phyloP scores from a whole-genome alignment of 345 rosid species.

The Firmiana major region DNA sequence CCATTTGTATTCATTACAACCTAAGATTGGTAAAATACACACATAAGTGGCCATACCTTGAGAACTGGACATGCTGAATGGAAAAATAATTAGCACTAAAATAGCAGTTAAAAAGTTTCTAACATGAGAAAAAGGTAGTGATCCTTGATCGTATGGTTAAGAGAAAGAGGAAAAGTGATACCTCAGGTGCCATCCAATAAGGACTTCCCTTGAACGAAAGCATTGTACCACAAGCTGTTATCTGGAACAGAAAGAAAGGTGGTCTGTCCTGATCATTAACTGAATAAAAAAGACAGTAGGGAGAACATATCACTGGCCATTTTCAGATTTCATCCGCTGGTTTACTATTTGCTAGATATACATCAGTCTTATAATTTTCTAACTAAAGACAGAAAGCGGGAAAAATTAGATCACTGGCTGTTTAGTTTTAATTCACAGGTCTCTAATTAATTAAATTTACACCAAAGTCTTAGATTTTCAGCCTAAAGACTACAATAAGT shows the following conservation, averaged over 20 bases:
- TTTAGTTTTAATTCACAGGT: background rate
- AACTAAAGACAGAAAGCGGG: too few relatives aligned
- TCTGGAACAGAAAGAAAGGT: conserved; percentile 42
- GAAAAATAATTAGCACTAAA: background rate
- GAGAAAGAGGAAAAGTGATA: conserved; percentile 18
- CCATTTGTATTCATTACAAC: conserved; percentile 93
- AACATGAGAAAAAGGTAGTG: background rate
- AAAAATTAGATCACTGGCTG: too few relatives aligned
- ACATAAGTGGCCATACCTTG: background rate
- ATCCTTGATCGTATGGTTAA: background rate
- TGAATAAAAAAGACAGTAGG: background rate
- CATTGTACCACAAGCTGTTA: conserved; percentile 69
- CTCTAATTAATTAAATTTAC: background rate
- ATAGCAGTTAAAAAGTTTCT: background rate
- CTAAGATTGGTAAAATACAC: conserved; percentile 31
- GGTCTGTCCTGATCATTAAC: background rate
- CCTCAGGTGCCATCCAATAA: conserved; percentile 99
- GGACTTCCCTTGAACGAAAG: conserved; percentile 99
- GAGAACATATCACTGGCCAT: background rate
- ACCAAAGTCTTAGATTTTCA: background rate
- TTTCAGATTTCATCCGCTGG: too few relatives aligned
- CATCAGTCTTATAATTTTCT: too few relatives aligned
- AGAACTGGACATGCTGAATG: background rate
- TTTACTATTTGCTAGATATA: too few relatives aligned
- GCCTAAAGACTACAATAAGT: background rate